Conservation (phyloP, 257 asterid genomes). For the Datura wrightii region DNA sequence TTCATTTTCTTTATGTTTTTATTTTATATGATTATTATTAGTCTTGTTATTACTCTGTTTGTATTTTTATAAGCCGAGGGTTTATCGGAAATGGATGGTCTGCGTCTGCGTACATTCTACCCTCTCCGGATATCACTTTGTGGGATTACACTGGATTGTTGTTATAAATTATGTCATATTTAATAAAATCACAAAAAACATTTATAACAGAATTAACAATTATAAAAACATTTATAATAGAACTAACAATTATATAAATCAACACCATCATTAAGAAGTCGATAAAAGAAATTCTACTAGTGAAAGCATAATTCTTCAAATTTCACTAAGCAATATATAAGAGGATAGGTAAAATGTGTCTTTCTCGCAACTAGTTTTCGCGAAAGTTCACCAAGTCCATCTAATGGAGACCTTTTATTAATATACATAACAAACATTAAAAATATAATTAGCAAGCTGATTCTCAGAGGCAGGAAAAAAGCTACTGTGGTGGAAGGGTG, state of each 20-base stretch:
- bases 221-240: background rate
- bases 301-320: background rate
- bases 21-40: too few species aligned
- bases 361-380: background rate
- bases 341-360: background rate
- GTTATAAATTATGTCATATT: too few species aligned
- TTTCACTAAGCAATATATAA: background rate
- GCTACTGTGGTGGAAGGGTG: background rate
- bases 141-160: too few species aligned
- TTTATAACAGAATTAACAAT: background rate
- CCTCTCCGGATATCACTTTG: too few species aligned
- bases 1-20: too few species aligned
- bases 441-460: background rate
- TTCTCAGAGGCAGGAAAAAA: background rate
- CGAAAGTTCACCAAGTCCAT: background rate
- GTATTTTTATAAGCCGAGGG: too few species aligned
- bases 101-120: too few species aligned
- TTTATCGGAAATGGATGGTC: too few species aligned
- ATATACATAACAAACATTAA: background rate
- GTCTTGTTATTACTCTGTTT: too few species aligned
- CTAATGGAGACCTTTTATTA: background rate
- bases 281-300: background rate
- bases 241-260: background rate
- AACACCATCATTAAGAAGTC: background rate
- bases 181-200: background rate